These are phyloP conservation scores for Talaromyces sp. DNA, from an alignment of 2,329 filamentous ascomycete species.

Conservation along the genomic window DNA sequence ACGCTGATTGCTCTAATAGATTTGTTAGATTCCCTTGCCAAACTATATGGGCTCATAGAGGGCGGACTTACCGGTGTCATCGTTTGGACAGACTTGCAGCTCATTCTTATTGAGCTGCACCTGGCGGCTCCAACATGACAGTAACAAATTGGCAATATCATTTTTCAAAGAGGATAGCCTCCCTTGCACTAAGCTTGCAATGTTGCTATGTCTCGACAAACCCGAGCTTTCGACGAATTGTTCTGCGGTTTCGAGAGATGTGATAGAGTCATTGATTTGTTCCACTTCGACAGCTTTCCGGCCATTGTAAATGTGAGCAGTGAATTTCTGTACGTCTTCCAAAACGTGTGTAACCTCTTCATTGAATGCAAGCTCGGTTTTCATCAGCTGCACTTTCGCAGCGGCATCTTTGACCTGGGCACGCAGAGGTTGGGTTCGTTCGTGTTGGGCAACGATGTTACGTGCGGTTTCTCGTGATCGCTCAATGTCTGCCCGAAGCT, in stretches of 20 bases:
- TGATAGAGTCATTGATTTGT: conserved; percentile 47
- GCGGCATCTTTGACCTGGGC: conserved; percentile 60
- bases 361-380: conserved; percentile 59
- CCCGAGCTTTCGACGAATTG: conserved; percentile 27
- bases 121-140: conserved; percentile 66
- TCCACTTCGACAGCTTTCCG: conserved; percentile 45
- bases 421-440: conserved; percentile 62
- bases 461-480: conserved; percentile 73
- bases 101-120: conserved; percentile 59
- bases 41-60: no score
- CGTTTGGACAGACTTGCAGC: conserved; percentile 55
- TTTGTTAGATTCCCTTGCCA: not conserved
- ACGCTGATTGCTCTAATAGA: conserved; percentile 24
- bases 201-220: conserved; percentile 35
- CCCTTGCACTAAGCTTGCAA: conserved; percentile 57
- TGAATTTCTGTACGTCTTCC: conserved; percentile 51
- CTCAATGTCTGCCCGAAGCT: conserved; percentile 79
- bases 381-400: conserved; percentile 53
- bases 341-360: conserved; percentile 50
- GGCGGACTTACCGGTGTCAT: conserved; percentile 47
- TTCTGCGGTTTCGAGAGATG: conserved; percentile 46
- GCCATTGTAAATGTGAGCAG: conserved; percentile 46
- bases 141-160: conserved; percentile 63
- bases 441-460: conserved; percentile 74
- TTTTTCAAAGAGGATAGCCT: conserved; percentile 64